A percentile compares a stretch with the other conserved stretches of the same genome.
Evolutionary conservation across 345 rosid species (phyloP).

Genomic region (Bruguiera sexangula): DNA sequence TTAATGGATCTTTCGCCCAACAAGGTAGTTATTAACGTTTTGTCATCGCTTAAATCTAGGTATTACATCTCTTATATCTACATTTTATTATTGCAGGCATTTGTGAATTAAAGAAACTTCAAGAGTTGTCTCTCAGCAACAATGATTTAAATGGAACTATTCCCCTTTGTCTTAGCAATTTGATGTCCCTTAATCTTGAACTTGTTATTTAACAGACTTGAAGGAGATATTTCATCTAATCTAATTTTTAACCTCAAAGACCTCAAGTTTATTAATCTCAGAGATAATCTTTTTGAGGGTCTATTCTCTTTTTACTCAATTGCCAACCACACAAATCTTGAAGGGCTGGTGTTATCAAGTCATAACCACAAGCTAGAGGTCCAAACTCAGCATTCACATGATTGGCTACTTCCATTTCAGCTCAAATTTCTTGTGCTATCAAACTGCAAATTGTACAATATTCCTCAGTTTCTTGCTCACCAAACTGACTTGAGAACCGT

Average conservation of each 20-base stretch:
- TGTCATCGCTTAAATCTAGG: too few relatives aligned
- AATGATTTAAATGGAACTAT: background rate
- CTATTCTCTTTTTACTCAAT: background rate
- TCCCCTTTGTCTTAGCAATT: background rate
- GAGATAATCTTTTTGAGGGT: background rate
- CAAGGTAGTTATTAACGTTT: too few relatives aligned
- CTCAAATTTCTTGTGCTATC: background rate
- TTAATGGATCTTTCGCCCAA: too few relatives aligned
- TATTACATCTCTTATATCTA: too few relatives aligned
- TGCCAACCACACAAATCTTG: background rate
- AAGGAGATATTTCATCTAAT: background rate
- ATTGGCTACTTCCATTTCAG: conserved; percentile 8
- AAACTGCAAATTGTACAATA: background rate
- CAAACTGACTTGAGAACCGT: too few relatives aligned
- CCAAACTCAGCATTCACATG: background rate
- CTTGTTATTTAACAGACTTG: background rate
- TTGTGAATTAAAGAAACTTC: background rate
- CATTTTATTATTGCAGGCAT: background rate
- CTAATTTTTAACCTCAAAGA: background rate
- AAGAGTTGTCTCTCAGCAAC: background rate
- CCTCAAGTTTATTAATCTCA: background rate
- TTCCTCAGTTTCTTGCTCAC: background rate
- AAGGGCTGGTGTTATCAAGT: background rate
- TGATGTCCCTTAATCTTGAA: background rate
- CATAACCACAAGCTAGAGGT: background rate